Conservation (phyloP, 2,329 filamentous ascomycete species). For the Lachnellula willkommii region DNA sequence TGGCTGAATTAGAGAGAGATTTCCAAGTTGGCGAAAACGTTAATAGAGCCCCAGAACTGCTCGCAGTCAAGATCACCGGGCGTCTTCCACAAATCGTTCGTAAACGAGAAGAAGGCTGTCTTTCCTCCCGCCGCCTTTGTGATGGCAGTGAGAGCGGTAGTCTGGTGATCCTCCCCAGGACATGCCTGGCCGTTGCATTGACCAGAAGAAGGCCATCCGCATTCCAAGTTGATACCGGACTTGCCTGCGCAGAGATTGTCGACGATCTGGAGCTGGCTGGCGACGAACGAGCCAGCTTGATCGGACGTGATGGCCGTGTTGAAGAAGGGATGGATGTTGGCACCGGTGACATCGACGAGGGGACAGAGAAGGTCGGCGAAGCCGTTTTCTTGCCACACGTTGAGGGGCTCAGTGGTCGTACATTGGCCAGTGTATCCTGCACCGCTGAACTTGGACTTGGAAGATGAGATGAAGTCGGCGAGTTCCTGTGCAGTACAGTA, state of each 20-base stretch:
- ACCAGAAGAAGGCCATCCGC: conserved; percentile 77
- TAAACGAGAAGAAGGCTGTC: conserved; percentile 76
- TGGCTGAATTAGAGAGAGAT: background rate
- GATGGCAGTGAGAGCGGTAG: conserved; percentile 66
- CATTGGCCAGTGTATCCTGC: conserved; percentile 68
- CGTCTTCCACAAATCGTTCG: conserved; percentile 78
- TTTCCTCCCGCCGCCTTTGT: conserved; percentile 57
- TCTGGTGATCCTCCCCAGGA: conserved; percentile 63
- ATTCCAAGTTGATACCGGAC: conserved; percentile 77
- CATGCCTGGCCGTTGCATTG: conserved; percentile 65
- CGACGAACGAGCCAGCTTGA: conserved; percentile 71
- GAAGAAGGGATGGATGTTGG: conserved; percentile 95
- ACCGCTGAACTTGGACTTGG: conserved; percentile 56
- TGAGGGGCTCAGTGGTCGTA: conserved; percentile 83
- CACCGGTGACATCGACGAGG: conserved; percentile 71
- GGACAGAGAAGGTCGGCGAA: conserved; percentile 53
- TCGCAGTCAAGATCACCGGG: conserved; percentile 66
- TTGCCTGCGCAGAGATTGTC: conserved; percentile 64
- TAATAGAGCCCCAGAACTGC: conserved; percentile 64
- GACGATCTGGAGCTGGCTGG: conserved; percentile 66
- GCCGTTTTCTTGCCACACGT: conserved; percentile 63
- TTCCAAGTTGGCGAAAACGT: conserved; percentile 13
- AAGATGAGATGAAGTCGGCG: conserved; percentile 61
- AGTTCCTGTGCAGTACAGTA: conserved; percentile 62
- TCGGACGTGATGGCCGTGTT: conserved; percentile 60